phyloP scores from a whole-genome alignment of 2,329 filamentous ascomycete species.

The Pseudonectria foliicola region DNA sequence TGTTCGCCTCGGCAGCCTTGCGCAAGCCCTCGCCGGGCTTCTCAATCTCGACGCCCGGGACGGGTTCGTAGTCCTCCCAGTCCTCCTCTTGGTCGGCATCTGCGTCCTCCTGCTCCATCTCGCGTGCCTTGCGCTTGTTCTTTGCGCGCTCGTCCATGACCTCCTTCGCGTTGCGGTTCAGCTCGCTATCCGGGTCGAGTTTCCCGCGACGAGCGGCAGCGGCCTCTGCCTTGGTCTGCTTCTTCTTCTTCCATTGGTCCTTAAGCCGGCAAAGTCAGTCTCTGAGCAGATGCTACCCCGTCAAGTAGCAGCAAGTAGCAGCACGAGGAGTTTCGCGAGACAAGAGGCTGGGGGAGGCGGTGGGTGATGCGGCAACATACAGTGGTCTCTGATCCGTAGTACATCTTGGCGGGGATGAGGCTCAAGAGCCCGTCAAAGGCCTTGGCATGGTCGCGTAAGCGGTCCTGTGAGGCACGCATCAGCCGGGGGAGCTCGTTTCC shows the following conservation, averaged over 20 bases:
- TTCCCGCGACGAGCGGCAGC: slow-evolving; percentile 78
- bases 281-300: background rate
- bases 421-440: slow-evolving; percentile 83
- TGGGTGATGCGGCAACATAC: slow-evolving; percentile 46
- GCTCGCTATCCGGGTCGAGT: slow-evolving; percentile 78
- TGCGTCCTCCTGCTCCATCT: slow-evolving; percentile 46
- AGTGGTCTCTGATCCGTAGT: slow-evolving; percentile 79
- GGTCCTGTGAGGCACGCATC: slow-evolving; percentile 36
- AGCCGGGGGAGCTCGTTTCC: slow-evolving; percentile 11
- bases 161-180: slow-evolving; percentile 79
- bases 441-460: slow-evolving; percentile 54
- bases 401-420: slow-evolving; percentile 82
- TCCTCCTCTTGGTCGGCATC: slow-evolving; percentile 37
- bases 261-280: slow-evolving; percentile 30
- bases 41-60: slow-evolving; percentile 51
- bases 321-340: too few relatives aligned
- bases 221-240: slow-evolving; percentile 88
- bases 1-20: slow-evolving; percentile 39
- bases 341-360: slow-evolving; percentile 2
- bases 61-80: slow-evolving; percentile 35
- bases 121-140: slow-evolving; percentile 75
- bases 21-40: slow-evolving; percentile 59
- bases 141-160: slow-evolving; percentile 73
- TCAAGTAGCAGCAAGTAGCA: background rate
- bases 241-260: slow-evolving; percentile 91